Evolutionary conservation across 208 protist species (phyloP), one percentile per base, ranked within the genome.

Genomic region (Wallacemonas sp.): DNA sequence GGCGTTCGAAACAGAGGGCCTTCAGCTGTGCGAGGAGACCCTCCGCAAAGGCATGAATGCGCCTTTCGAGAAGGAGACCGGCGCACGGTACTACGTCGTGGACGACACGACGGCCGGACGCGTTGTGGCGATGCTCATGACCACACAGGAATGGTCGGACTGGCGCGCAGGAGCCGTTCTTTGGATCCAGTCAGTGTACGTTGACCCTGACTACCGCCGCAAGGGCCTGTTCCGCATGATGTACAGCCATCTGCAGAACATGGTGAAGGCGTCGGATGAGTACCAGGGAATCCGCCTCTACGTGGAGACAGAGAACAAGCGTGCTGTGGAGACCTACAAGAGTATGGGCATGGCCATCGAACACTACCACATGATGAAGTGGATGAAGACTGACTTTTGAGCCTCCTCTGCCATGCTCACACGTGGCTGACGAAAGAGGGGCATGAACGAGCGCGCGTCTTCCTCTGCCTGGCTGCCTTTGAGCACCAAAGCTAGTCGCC

Each of bases 321-420:
- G 60, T 15, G 81, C 85, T 29, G 78, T 63, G 33, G 66, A 34
- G 32, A 67, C 69, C 37, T 87, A 91, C 65, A 36, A 65, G 21
- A 70, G 54, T 10, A 32, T 88, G 55, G 85, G 85, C 0, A 87
- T 91, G 80, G 55, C 66, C 39, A 67, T 69, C 59, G 85, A 88
- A 60, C 78, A 91, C 66, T 86, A 88, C 66, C 29, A 80, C 63
- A 83, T 87, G 73, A 87, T 91, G 85, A 81, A 84, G 37, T 86
- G 81, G 79, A 84, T 76, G 72, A 91, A 91, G 67, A 53, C 64
- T 22, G 21, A 41, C 50, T 76, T 82, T 64, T 71, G 55, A 71
- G 2, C 19, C 19, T 22, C 32, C 1, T 19, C 39, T 38, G 24
- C 50, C 4, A 13, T 63, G 30, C n/a, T 44, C n/a, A n/a, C n/a